These are phyloP conservation scores for Pseudogymnoascus sp. DNA, from an alignment of 2,329 filamentous ascomycete genomes.

Conservation along the genomic window DNA sequence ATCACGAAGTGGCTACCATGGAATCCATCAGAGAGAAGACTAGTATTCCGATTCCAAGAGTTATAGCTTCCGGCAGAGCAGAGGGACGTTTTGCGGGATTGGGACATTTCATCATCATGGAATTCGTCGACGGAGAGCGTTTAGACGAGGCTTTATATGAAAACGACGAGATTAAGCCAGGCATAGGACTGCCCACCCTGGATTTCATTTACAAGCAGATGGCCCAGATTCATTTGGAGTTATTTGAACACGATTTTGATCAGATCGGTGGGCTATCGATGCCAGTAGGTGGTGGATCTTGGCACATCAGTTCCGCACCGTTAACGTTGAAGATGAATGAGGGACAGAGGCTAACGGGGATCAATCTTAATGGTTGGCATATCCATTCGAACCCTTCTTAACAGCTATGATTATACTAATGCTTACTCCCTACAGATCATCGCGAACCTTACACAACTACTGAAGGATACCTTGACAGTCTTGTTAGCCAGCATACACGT, in stretches of 20 bases:
- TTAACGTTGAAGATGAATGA: conserved; percentile 15
- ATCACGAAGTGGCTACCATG: conserved; percentile 13
- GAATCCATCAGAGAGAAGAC: conserved; percentile 15
- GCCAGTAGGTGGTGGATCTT: neutral
- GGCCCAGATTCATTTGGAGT: conserved; percentile 13
- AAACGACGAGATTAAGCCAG: neutral
- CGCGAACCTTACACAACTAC: neutral
- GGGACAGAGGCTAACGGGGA: neutral
- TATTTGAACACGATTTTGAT: conserved; percentile 14
- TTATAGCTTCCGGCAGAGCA: conserved; percentile 12
- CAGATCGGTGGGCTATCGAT: conserved; percentile 13
- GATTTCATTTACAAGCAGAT: conserved; percentile 12
- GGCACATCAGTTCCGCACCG: neutral
- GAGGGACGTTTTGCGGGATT: conserved; percentile 7
- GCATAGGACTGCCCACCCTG: conserved; percentile 11
- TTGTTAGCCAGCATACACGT: neutral
- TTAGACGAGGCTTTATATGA: neutral
- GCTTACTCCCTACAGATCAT: neutral
- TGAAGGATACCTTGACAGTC: neutral
- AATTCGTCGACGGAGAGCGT: conserved; percentile 14
- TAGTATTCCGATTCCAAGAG: conserved; percentile 13
- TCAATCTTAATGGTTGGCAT: neutral
- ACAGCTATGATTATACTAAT: neutral
- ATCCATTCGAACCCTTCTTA: neutral
- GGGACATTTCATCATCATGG: conserved; percentile 12